Conservation (phyloP, 257 asterid genomes). For the Solanum ossicruentum region DNA sequence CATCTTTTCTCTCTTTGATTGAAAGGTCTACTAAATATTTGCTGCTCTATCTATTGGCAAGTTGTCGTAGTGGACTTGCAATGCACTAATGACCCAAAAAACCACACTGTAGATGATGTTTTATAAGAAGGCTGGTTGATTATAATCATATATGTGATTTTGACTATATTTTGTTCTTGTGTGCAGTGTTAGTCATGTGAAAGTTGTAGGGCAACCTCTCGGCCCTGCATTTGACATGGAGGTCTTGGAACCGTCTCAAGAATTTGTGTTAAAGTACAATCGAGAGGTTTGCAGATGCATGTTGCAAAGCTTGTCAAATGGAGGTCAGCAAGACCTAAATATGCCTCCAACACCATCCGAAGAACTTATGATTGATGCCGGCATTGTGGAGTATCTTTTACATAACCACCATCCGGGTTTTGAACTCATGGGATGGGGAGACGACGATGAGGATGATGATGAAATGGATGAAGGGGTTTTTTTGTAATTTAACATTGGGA, state of each 20-base stretch:
- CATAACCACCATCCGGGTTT: neutral
- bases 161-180: neutral
- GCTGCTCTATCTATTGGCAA: neutral
- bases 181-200: constrained; percentile 4
- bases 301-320: neutral
- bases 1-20: neutral
- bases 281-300: neutral
- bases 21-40: neutral
- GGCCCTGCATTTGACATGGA: constrained; percentile 1
- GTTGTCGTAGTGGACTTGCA: neutral
- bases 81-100: neutral
- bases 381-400: neutral
- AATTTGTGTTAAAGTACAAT: constrained; percentile 2
- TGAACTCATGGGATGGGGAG: neutral
- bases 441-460: neutral
- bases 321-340: neutral
- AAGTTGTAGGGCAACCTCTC: neutral
- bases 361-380: neutral
- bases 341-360: neutral
- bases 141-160: neutral
- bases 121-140: neutral
- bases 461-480: neutral
- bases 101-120: neutral
- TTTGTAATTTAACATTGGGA: neutral
- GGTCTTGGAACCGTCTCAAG: constrained; percentile 1